A percentile compares a stretch with the other conserved stretches of the same genome.
phyloP scores from a whole-genome alignment of 2,329 filamentous ascomycete genomes.

The Neodidymelliopsis sp. region DNA sequence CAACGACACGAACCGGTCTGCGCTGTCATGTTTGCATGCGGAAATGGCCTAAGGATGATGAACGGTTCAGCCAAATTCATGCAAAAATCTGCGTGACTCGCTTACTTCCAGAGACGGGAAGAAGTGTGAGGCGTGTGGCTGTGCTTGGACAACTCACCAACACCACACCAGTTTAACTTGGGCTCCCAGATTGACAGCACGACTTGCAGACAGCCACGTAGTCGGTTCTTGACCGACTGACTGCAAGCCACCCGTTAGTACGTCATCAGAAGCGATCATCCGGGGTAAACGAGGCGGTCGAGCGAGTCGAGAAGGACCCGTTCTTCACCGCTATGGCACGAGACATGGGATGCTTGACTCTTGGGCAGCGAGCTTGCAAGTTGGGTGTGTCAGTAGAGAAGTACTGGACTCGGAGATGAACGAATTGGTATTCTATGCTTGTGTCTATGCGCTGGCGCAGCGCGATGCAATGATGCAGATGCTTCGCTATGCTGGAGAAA shows the following conservation, averaged over 20 bases:
- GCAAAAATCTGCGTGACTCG: conserved; percentile 23
- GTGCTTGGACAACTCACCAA: conserved; percentile 33
- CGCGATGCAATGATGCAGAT: conserved; percentile 28
- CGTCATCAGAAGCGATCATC: conserved; percentile 36
- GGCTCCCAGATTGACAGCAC: conserved; percentile 29
- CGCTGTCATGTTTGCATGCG: conserved; percentile 20
- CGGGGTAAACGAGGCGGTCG: conserved; percentile 34
- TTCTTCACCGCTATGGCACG: conserved; percentile 39
- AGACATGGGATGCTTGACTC: conserved; percentile 32
- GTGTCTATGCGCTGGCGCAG: conserved; percentile 21
- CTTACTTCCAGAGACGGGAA: conserved; percentile 1
- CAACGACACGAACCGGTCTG: conserved; percentile 20
- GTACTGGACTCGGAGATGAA: conserved; percentile 24
- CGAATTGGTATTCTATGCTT: conserved; percentile 24
- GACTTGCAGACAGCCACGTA: conserved; percentile 38
- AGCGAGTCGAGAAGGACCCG: conserved; percentile 19
- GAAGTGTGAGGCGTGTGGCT: conserved; percentile 25
- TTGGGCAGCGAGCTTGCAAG: conserved; percentile 20
- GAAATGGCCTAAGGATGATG: conserved; percentile 28
- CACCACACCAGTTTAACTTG: conserved; percentile 17
- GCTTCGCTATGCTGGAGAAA: conserved; percentile 23
- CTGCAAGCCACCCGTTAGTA: conserved; percentile 32
- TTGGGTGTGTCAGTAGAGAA: conserved; percentile 23
- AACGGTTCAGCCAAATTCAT: conserved; percentile 36
- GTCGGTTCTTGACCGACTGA: conserved; percentile 33